A percentile compares a stretch with the other conserved stretches of the same genome.
These are phyloP conservation scores for Boletellus ananas DNA, from an alignment of 768 basidiomycete species.

Conservation along the genomic window DNA sequence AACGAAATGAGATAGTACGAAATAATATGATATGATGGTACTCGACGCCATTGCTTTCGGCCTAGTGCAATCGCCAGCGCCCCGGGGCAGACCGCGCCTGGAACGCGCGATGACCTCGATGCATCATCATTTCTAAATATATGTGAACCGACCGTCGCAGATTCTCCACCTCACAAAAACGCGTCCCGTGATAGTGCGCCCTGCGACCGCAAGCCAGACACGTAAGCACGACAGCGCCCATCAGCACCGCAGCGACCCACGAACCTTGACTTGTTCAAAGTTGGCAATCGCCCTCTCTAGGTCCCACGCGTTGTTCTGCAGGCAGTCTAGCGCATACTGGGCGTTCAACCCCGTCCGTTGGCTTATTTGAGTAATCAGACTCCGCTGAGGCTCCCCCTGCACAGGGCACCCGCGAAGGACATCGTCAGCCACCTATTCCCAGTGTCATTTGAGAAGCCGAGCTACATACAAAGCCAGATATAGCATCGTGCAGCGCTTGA, in stretches of 20 bases:
- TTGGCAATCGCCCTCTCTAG: constrained; percentile 74
- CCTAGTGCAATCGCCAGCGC: too few relatives aligned
- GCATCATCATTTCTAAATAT: constrained; percentile 7
- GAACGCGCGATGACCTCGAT: neutral
- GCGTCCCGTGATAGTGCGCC: constrained; percentile 51
- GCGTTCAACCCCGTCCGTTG: constrained; percentile 75
- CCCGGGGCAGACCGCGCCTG: neutral
- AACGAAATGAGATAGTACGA: constrained; percentile 18
- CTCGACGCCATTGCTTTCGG: constrained; percentile 1
- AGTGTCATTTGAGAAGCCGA: constrained; percentile 11
- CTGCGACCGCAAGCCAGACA: constrained; percentile 31
- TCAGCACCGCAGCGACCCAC: constrained; percentile 22
- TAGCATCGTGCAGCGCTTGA: constrained; percentile 44
- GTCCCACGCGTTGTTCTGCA: constrained; percentile 84
- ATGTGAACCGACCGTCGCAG: constrained; percentile 9
- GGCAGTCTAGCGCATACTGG: constrained; percentile 78
- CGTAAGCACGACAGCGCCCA: constrained; percentile 22
- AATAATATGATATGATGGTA: constrained; percentile 27
- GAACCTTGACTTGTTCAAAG: constrained; percentile 84
- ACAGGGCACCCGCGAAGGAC: constrained; percentile 9
- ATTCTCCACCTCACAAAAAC: constrained; percentile 40
- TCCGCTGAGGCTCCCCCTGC: constrained; percentile 69
- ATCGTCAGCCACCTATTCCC: neutral
- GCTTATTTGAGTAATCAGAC: constrained; percentile 65
- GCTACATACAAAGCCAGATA: constrained; percentile 55